Evolutionary conservation across 2,329 filamentous ascomycete species (phyloP), one percentile per base, ranked within the genome.

Genomic region (Diaporthe humulicola): DNA sequence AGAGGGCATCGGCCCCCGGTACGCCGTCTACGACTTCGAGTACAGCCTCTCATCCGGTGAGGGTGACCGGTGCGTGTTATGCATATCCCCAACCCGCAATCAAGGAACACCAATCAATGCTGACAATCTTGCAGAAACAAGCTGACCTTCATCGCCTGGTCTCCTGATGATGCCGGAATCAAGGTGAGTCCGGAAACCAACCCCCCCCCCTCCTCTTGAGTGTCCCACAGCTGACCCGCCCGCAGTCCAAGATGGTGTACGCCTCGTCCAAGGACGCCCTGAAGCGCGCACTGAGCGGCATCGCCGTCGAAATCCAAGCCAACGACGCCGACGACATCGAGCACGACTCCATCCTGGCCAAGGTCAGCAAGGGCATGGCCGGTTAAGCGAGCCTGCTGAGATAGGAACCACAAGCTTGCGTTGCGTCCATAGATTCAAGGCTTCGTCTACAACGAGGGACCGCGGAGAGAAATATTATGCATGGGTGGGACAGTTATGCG

Each of bases 241-340:
- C 40, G 45, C 79, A 95, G 94, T 90, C 93, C 86, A 95, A 95
- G 90, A 97, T 97, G 94, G 90, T 95, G 85, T 97, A 96, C 89
- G 93, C 94, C 80, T 94, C 94, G 70, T 97, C 94, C 85, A 97
- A 96, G 88, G 93, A 96, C 81, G 93, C 93, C 75, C 90, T 97
- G 79, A 96, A 95, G 90, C 92, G 93, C 85, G 86, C 93, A 69
- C 90, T 97, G 77, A 94, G 91, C 82, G 94, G 94, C 77, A 87
- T 96, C 80, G 93, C 93, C 76, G 87, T 88, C 80, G 94, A 96
- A 84, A 89, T 96, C 81, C 94, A 97, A 88, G 94, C 94, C 87
- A 96, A 96, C 88, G 94, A 96, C 85, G 85, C 87, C 79, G 93
- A 95, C 84, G 94, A 96, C 85, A 94, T 97, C 82, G 94, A 96